Evolutionary conservation across 495 filamentous ascomycete genomes (phyloP).

Genomic region (Neurospora sp.): DNA sequence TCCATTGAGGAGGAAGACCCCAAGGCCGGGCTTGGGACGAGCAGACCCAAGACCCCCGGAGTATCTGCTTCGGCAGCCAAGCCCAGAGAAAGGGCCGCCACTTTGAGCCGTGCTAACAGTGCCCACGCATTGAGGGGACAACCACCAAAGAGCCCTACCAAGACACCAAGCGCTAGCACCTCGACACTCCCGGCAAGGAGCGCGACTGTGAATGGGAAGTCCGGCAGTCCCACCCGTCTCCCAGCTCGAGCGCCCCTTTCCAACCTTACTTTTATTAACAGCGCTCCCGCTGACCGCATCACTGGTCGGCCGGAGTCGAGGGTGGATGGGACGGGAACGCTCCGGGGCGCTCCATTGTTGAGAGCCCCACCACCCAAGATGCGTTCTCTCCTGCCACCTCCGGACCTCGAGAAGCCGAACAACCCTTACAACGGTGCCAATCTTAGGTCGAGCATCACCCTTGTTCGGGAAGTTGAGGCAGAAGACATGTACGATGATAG

Average conservation of each 20-base stretch:
- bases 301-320: constrained; percentile 31
- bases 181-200: constrained; percentile 15
- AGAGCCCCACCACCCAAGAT: constrained; percentile 79
- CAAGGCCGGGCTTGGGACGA: constrained; percentile 50
- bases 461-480: constrained; percentile 64
- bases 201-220: constrained; percentile 18
- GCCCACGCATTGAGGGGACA: constrained; percentile 14
- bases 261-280: constrained; percentile 70
- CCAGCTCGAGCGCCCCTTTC: constrained; percentile 71
- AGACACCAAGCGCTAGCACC: constrained; percentile 49
- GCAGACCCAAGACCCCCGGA: constrained; percentile 69
- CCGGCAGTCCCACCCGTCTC: constrained; percentile 63
- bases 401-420: constrained; percentile 52
- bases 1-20: constrained; percentile 53
- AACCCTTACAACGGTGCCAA: constrained; percentile 55
- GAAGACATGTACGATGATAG: constrained; percentile 81
- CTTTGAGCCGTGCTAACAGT: constrained; percentile 30
- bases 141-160: constrained; percentile 45
- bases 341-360: constrained; percentile 35
- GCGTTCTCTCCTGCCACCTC: constrained; percentile 64
- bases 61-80: constrained; percentile 41
- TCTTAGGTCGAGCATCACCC: constrained; percentile 45
- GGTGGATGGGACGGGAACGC: constrained; percentile 17
- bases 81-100: constrained; percentile 26
- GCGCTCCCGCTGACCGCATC: constrained; percentile 58